Base-by-base conservation (phyloP, 805 yeast species). In the Debaryomyces castellii region DNA sequence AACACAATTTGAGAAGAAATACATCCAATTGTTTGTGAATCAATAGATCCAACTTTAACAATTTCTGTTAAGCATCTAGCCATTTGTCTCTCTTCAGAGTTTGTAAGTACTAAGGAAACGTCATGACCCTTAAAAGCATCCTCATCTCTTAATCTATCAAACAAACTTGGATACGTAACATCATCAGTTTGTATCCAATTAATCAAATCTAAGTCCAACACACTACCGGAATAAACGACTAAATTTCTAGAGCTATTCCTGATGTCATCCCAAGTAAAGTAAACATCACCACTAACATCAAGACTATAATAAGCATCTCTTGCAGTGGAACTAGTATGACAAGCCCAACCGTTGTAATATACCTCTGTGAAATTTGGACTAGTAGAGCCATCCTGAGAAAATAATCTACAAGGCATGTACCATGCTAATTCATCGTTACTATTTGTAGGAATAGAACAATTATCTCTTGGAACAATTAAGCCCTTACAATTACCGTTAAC, bases 361-460 rank as follows among this genome's bases (percentile, higher is more conserved):
- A 74, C 76, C 23, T 69, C 63, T 1, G 90, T 79, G 51, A 76
- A 76, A 61, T 87, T 87, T 33, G 88, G 87, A 23, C 66, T 46
- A 2, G 87, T 64, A 1, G 94, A 76, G 4, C 96, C 96, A 61
- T 89, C 88, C 54, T 81, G 85, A 35, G 71, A 66, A 43, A 80
- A 71, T 25, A 87, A 50, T 54, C 84, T 82, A 72, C 99, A 94
- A 3, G 99, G 98, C 85, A 91, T 89, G 67, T 94, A 94, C 96
- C 97, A 91, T 14, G 96, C 97, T 54, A 92, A 63, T 20, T 79
- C 83, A 25, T 78, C 77, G 45, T 78, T 73, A 40, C 51, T 53
- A 30, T 53, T 57, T 50, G 71, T 66, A 1, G 97, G 97, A 47
- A 91, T 91, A 0, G 85, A 56, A 54, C 87, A 78, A 58, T 83